Conservation (phyloP, 345 rosid genomes). For the Clarkia xantiana region DNA sequence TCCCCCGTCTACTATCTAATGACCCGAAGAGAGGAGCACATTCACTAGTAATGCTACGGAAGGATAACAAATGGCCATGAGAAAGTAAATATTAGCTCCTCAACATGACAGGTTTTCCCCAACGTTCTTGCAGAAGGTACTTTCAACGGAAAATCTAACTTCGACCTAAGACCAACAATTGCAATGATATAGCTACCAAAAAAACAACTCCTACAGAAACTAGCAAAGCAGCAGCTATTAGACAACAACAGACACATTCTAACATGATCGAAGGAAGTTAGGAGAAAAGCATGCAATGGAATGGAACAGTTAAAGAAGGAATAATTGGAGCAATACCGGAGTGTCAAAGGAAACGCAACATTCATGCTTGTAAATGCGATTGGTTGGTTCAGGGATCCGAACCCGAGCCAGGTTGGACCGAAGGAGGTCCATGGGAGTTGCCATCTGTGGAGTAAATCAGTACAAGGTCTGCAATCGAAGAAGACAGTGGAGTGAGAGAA, state of each 20-base stretch:
- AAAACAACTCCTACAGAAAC: neutral
- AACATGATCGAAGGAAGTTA: too few relatives aligned
- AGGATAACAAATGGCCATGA: too few relatives aligned
- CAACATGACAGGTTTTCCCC: too few relatives aligned
- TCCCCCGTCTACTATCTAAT: too few relatives aligned
- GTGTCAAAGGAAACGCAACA: slow-evolving; percentile 92
- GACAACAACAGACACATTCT: too few relatives aligned
- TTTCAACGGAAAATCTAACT: too few relatives aligned
- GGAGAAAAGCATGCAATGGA: neutral
- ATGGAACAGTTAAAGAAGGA: neutral
- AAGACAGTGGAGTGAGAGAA: neutral
- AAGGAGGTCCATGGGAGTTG: slow-evolving; percentile 62
- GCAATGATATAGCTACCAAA: too few relatives aligned
- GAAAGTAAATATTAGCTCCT: too few relatives aligned
- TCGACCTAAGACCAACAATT: too few relatives aligned
- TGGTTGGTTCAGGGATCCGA: slow-evolving; percentile 97
- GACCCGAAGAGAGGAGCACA: too few relatives aligned
- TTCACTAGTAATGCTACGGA: too few relatives aligned
- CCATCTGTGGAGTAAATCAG: slow-evolving; percentile 5
- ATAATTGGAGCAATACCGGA: slow-evolving; percentile 32
- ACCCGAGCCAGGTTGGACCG: slow-evolving; percentile 92
- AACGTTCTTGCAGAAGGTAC: too few relatives aligned
- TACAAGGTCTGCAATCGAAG: neutral
- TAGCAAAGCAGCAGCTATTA: slow-evolving; percentile 3
- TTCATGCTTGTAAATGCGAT: slow-evolving; percentile 93